Percentiles rank a stretch among this genome's conserved stretches.
Conservation (phyloP, 306 rosid genomes). For the Leucaena leucocephala region DNA sequence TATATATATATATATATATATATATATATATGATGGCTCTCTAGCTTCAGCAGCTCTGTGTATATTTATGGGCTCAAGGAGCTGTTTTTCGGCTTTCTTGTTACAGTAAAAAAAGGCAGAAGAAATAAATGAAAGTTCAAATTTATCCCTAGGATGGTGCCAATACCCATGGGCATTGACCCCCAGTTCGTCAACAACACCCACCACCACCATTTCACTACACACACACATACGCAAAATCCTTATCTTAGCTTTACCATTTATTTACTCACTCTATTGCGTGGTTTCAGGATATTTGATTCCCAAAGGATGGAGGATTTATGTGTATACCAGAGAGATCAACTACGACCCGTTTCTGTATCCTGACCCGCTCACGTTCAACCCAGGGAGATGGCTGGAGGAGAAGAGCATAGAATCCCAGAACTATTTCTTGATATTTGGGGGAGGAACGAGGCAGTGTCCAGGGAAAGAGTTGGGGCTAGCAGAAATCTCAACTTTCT, state of each 20-base stretch:
- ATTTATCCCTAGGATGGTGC: conserved; percentile 27
- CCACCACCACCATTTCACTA: conserved; percentile 37
- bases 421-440: conserved; percentile 71
- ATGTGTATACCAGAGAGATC: conserved; percentile 90
- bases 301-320: conserved; percentile 96
- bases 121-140: not conserved
- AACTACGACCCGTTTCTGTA: conserved; percentile 77
- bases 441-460: conserved; percentile 89
- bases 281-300: conserved; percentile 71
- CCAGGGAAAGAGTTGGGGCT: conserved; percentile 97
- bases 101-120: not conserved
- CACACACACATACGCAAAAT: not conserved
- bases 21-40: not conserved
- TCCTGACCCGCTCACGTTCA: conserved; percentile 79
- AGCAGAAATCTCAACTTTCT: conserved; percentile 81
- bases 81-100: conserved; percentile 30
- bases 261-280: conserved; percentile 24
- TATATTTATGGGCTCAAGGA: conserved; percentile 56
- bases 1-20: no score
- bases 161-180: conserved; percentile 40
- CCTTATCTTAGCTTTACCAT: conserved; percentile 13
- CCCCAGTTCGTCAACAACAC: conserved; percentile 34
- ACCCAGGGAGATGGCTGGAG: conserved; percentile 99
- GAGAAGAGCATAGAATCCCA: conserved; percentile 67
- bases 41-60: not conserved